Evolutionary conservation across 495 filamentous ascomycete genomes (phyloP).

Genomic region (Neurospora discreta): DNA sequence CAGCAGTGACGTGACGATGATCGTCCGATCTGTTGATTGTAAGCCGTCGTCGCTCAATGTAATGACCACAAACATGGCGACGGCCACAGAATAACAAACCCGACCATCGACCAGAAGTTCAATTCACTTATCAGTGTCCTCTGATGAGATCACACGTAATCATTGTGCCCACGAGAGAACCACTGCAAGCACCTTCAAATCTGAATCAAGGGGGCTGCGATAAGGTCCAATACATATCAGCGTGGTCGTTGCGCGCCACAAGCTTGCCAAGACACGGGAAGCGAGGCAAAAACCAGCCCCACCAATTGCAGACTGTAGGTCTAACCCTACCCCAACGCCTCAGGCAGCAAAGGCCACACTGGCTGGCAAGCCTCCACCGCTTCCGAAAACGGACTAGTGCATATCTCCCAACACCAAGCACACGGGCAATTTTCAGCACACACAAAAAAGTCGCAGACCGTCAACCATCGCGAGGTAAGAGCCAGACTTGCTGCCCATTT

Average conservation of each 20-base stretch:
- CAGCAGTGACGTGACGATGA: background rate
- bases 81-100: background rate
- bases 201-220: background rate
- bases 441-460: constrained; percentile 27
- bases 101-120: background rate
- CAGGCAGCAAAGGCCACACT: constrained; percentile 26
- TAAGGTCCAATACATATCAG: background rate
- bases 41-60: background rate
- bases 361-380: constrained; percentile 24
- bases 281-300: constrained; percentile 1
- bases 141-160: background rate
- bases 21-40: background rate
- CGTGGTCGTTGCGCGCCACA: background rate
- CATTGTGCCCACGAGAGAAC: background rate
- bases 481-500: constrained; percentile 22
- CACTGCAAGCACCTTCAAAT: background rate
- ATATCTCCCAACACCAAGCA: constrained; percentile 17
- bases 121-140: background rate
- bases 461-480: constrained; percentile 29
- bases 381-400: constrained; percentile 25
- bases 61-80: background rate
- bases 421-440: constrained; percentile 27
- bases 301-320: constrained; percentile 26
- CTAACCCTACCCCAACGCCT: constrained; percentile 32
- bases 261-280: background rate